Evolutionary conservation across 2,329 filamentous ascomycete genomes (phyloP), one percentile per base, ranked within the genome.

Genomic region (Talaromyces sp.): DNA sequence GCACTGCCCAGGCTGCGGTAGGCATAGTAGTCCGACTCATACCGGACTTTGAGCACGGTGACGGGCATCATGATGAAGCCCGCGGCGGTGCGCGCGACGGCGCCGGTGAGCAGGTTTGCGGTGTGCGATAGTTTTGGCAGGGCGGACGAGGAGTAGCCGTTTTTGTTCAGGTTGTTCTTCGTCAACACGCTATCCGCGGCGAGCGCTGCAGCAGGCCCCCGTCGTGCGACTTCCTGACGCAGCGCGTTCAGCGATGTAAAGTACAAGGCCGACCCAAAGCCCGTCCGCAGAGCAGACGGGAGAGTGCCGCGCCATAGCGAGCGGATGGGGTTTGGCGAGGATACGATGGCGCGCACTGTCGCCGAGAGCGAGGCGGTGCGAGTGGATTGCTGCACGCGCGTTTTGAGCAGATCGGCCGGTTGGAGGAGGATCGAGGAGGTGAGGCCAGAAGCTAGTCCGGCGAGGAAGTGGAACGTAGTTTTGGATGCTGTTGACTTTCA

Each of bases 331-430:
- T 86, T 79, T 1, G 84, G 84, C 24, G 84, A 86, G 66, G 80
- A 78, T 64, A 89, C 83, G 71, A 96, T 91, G 35, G 86, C 80
- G 68, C 85, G 85, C 62, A 96, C 79, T 19, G 89, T 89, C 26
- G 81, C 78, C 58, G 85, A 75, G 60, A 98, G 84, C 2, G 91
- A 86, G 65, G 85, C 84, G 50, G 84, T 82, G 62, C 76, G 65
- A 55, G 86, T 86, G 35, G 90, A 91, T 75, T 98, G 95, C 73
- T 99, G 95, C 46, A 98, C 88, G 53, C 95, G 89, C 31, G 95
- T 99, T 77, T 99, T 99, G 73, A 99, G 86, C 4, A 99, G 87
- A 77, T 99, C 95, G 70, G 95, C 89, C 27, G 95, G 95, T 76
- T 99, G 95, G 17, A 99, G 85, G 59, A 98, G 86, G 62, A 96